These are phyloP conservation scores for Suhomyces sp. DNA, from an alignment of 805 yeast species.

Conservation along the genomic window DNA sequence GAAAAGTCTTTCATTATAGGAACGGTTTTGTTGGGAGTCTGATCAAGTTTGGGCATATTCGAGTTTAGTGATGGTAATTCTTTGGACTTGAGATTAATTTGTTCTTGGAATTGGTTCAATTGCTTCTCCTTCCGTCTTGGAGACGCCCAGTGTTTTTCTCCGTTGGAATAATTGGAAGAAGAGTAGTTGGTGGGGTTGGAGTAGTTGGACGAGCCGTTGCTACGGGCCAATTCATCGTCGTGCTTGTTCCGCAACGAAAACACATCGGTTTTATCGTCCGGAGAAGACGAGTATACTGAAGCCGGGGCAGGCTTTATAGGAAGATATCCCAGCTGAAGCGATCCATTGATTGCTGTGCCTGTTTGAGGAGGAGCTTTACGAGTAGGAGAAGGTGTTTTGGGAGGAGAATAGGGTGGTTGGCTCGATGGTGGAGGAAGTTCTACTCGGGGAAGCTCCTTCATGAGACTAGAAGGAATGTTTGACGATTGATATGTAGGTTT, in stretches of 20 bases:
- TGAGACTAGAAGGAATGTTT: background rate
- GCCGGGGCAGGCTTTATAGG: slow-evolving; percentile 5
- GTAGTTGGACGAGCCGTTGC: slow-evolving; percentile 26
- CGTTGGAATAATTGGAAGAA: slow-evolving; percentile 14
- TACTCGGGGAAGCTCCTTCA: slow-evolving; percentile 3
- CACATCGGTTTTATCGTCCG: slow-evolving; percentile 18
- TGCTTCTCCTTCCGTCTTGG: slow-evolving; percentile 36
- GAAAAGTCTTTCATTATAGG: slow-evolving; percentile 44
- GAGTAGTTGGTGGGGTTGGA: slow-evolving; percentile 39
- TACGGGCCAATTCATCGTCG: slow-evolving; percentile 7
- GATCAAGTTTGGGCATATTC: slow-evolving; percentile 4
- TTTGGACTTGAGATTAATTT: slow-evolving; percentile 34
- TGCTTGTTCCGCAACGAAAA: slow-evolving; percentile 12
- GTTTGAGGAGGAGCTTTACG: slow-evolving; percentile 9
- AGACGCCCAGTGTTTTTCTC: slow-evolving; percentile 42
- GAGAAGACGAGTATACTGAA: slow-evolving; percentile 11
- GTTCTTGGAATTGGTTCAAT: slow-evolving; percentile 34
- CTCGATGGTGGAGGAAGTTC: slow-evolving; percentile 5
- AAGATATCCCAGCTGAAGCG: slow-evolving; percentile 1
- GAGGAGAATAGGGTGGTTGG: slow-evolving; percentile 8
- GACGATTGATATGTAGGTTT: background rate
- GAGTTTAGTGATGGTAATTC: slow-evolving; percentile 22
- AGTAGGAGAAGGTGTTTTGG: slow-evolving; percentile 10
- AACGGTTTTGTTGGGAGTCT: slow-evolving; percentile 14
- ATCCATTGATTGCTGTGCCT: background rate